phyloP scores from a whole-genome alignment of 495 filamentous ascomycete genomes.

The Talaromyces trachyspermus region DNA sequence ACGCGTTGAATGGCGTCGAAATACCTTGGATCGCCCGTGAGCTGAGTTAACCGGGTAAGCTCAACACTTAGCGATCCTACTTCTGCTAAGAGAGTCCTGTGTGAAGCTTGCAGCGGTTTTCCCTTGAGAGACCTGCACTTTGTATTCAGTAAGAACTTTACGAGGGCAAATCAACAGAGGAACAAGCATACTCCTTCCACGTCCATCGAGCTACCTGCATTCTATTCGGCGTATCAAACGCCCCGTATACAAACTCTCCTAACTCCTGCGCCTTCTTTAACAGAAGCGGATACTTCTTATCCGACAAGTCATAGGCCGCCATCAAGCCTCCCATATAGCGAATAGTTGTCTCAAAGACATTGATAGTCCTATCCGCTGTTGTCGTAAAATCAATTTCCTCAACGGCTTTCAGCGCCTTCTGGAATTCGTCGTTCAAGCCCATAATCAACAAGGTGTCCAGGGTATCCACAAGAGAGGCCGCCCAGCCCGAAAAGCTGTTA shows the following conservation, averaged over 20 bases:
- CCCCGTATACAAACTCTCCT: conserved; percentile 78
- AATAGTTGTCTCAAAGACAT: conserved; percentile 84
- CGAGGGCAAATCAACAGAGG: background rate
- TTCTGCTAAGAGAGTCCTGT: conserved; percentile 60
- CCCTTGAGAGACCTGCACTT: conserved; percentile 30
- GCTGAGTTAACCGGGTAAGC: conserved; percentile 86
- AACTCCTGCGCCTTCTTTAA: conserved; percentile 82
- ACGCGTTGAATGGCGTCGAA: conserved; percentile 91
- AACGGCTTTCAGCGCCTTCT: conserved; percentile 47
- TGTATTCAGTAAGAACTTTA: background rate
- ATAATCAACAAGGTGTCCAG: conserved; percentile 59
- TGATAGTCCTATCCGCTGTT: conserved; percentile 47
- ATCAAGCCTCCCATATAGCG: conserved; percentile 79
- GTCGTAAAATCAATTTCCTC: conserved; percentile 48
- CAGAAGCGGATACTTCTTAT: conserved; percentile 56
- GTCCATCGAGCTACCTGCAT: conserved; percentile 53
- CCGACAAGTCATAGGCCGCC: conserved; percentile 73
- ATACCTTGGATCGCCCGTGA: conserved; percentile 78
- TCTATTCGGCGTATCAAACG: conserved; percentile 92
- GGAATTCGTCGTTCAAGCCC: conserved; percentile 52
- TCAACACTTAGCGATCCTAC: conserved; percentile 83
- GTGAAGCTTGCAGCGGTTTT: conserved; percentile 30
- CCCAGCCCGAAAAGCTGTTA: conserved; percentile 56
- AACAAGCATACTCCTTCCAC: conserved; percentile 5
- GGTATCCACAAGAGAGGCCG: conserved; percentile 51